These are phyloP conservation scores for Phytophthora palmivora DNA, from an alignment of 352 stramenopile genomes.

Conservation along the genomic window DNA sequence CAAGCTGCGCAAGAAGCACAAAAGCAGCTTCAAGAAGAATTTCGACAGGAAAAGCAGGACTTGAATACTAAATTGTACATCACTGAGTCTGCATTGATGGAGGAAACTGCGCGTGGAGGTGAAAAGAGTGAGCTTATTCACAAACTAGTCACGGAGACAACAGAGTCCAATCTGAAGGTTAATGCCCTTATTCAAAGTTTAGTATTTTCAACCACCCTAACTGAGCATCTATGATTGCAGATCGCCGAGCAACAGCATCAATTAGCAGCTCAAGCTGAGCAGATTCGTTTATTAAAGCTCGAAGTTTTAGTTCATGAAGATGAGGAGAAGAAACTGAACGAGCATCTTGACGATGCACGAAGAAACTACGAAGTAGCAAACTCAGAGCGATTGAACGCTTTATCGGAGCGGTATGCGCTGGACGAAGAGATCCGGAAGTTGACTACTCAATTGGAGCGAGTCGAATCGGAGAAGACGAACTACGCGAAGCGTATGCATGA, in stretches of 20 bases:
- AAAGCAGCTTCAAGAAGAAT: constrained; percentile 57
- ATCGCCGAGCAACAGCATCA: constrained; percentile 51
- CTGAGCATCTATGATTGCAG: constrained; percentile 13
- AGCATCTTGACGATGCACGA: constrained; percentile 59
- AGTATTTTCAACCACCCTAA: background rate
- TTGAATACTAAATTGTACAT: constrained; percentile 45
- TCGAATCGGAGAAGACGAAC: constrained; percentile 67
- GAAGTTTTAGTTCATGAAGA: constrained; percentile 81
- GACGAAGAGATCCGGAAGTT: constrained; percentile 76
- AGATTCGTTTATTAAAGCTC: constrained; percentile 65
- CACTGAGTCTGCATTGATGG: constrained; percentile 35
- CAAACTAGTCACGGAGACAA: constrained; percentile 54
- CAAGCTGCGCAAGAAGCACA: constrained; percentile 66
- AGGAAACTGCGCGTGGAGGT: constrained; percentile 43
- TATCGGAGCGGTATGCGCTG: constrained; percentile 62
- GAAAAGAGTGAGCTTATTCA: constrained; percentile 62
- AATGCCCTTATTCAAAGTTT: background rate
- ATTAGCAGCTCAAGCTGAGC: constrained; percentile 44
- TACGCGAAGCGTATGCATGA: constrained; percentile 77
- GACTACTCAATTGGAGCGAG: constrained; percentile 51
- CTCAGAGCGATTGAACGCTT: constrained; percentile 65
- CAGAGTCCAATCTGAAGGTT: constrained; percentile 45
- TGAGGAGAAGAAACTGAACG: constrained; percentile 64
- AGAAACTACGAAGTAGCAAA: constrained; percentile 76
- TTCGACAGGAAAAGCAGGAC: constrained; percentile 43